A percentile compares a stretch with the other conserved stretches of the same genome.
phyloP scores from a whole-genome alignment of 2,329 filamentous ascomycete genomes.

The Fusarium napiforme region DNA sequence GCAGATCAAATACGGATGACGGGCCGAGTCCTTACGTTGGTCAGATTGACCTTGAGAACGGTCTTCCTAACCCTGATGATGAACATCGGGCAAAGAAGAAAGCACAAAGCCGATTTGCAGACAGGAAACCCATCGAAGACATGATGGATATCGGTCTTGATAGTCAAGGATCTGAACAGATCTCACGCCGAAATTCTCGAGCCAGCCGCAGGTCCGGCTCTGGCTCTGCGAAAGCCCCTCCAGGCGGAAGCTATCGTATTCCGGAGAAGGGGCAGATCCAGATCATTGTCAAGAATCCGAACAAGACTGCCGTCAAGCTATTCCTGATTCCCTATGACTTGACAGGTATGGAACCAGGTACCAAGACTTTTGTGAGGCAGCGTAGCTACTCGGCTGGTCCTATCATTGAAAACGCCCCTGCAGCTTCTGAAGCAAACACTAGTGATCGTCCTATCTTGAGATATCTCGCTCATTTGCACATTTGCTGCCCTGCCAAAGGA shows the following conservation, averaged over 20 bases:
- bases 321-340: constrained; percentile 95
- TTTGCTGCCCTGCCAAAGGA: constrained; percentile 86
- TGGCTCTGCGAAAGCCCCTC: constrained; percentile 67
- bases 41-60: constrained; percentile 88
- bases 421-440: constrained; percentile 40
- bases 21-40: constrained; percentile 97
- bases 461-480: constrained; percentile 92
- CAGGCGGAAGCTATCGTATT: constrained; percentile 92
- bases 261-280: constrained; percentile 94
- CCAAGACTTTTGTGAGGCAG: constrained; percentile 96
- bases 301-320: constrained; percentile 97
- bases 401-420: constrained; percentile 75
- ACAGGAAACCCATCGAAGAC: constrained; percentile 48
- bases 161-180: constrained; percentile 24
- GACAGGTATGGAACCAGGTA: constrained; percentile 89
- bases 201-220: constrained; percentile 67
- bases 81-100: constrained; percentile 61
- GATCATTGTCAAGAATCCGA: constrained; percentile 97
- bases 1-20: constrained; percentile 75
- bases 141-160: constrained; percentile 35
- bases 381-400: constrained; percentile 90
- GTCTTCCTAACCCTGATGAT: constrained; percentile 66
- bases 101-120: constrained; percentile 57
- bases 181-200: constrained; percentile 49
- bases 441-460: constrained; percentile 77